phyloP scores from a whole-genome alignment of 805 yeast species.

The Saccharomyces kudriavzevii region DNA sequence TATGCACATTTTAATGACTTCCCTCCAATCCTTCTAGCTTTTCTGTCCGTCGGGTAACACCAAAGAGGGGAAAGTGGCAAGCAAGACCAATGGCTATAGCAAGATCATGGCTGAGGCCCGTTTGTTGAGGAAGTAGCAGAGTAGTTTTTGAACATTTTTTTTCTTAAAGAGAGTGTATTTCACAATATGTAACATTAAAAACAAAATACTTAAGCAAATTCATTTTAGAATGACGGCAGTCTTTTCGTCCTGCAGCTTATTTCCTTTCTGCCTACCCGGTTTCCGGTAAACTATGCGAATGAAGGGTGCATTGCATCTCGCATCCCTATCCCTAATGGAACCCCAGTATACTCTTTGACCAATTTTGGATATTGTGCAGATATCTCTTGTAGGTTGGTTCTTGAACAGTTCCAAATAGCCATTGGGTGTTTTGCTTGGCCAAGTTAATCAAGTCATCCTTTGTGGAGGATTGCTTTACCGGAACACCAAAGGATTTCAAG shows the following conservation, averaged over 20 bases:
- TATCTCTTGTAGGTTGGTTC: constrained; percentile 25
- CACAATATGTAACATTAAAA: not conserved
- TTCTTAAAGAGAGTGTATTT: not conserved
- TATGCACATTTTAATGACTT: not conserved
- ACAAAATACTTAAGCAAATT: not conserved
- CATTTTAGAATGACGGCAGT: not conserved
- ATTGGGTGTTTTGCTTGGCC: constrained; percentile 37
- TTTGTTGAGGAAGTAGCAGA: too few relatives aligned
- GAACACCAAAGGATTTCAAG: constrained; percentile 36
- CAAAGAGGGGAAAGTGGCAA: not conserved
- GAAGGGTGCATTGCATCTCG: not conserved
- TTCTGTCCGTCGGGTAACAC: not conserved
- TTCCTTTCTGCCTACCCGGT: not conserved
- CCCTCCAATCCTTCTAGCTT: not conserved
- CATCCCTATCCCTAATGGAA: not conserved
- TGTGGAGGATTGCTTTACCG: constrained; percentile 13
- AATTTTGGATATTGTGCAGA: constrained; percentile 2
- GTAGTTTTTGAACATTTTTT: not conserved
- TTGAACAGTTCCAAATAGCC: constrained; percentile 28
- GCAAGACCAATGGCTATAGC: too few relatives aligned
- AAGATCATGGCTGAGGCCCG: too few relatives aligned
- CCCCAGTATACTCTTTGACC: not conserved
- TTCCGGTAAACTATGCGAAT: not conserved
- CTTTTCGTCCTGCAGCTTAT: not conserved
- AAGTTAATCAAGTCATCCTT: constrained; percentile 31